These are phyloP conservation scores for Penicillium sclerotigenum DNA, from an alignment of 2,329 filamentous ascomycete genomes.

Conservation along the genomic window DNA sequence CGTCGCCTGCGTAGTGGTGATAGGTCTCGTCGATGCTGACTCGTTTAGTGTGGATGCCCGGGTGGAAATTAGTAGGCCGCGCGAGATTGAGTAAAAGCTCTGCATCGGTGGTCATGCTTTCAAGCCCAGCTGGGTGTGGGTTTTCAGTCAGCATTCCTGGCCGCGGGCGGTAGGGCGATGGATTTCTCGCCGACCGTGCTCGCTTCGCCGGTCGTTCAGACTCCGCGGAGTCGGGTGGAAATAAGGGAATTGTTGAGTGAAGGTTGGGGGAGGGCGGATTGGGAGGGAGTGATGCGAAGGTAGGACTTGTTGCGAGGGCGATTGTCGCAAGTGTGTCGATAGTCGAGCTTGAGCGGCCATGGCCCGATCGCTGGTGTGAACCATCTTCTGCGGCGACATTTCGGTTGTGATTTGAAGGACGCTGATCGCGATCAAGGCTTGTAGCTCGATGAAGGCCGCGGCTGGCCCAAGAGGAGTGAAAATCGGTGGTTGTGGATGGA, in stretches of 20 bases:
- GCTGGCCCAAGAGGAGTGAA: conserved; percentile 31
- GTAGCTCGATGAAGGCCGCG: conserved; percentile 26
- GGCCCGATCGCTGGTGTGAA: conserved; percentile 34
- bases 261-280: conserved; percentile 30
- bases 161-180: conserved; percentile 40
- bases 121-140: conserved; percentile 32
- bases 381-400: conserved; percentile 20
- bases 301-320: conserved; percentile 49
- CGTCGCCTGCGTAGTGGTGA: conserved; percentile 22
- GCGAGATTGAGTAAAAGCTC: conserved; percentile 48
- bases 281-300: conserved; percentile 38
- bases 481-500: conserved; percentile 33
- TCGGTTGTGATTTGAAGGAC: conserved; percentile 20
- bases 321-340: conserved; percentile 52
- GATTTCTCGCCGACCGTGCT: conserved; percentile 56
- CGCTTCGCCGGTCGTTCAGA: conserved; percentile 57
- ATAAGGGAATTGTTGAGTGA: conserved; percentile 26
- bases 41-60: conserved; percentile 26
- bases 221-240: conserved; percentile 30
- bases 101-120: conserved; percentile 48
- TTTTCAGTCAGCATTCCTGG: conserved; percentile 26
- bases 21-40: conserved; percentile 34
- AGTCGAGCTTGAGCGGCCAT: conserved; percentile 46
- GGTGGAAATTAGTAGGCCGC: conserved; percentile 37
- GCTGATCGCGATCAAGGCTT: conserved; percentile 25